Base-by-base conservation (phyloP, 768 basidiomycete genomes). In the Porphyrellus cyaneotinctus region DNA sequence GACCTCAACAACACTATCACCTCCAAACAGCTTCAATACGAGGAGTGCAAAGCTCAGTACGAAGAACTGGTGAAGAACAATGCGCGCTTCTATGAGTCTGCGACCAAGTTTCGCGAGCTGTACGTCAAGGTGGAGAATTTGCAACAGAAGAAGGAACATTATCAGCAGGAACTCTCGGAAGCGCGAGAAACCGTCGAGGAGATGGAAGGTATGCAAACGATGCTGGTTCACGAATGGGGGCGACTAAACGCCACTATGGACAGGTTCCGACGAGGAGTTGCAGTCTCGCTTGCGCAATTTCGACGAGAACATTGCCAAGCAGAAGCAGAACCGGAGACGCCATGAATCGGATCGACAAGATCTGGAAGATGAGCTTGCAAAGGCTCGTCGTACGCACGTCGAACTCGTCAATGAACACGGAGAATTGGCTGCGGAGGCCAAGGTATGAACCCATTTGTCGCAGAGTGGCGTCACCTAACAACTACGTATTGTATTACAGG, bases 21-120 rank as follows among this genome's bases (percentile, higher is more conserved):
- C 4, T 70, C 75, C 1, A 94, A 91, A 64, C 83, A 93, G 57
- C 73, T 82, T 5, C 80, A 88, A 49, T 83, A 85, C 44, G 89
- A 94, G 52, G 78, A 84, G 38, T 78, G 84, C 14, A 85, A 87
- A 62, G 76, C 74, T 14, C 69, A 81, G 54, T 84, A 87, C 57
- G 83, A 91, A 24, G 73, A 72, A 15, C 72, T 88, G 18, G 84
- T 83, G 36, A 75, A 78, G 53, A 77, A 81, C n/a, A 92, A 91
- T 62, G 74, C 78, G 48, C 84, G 80, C 52, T 94, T 94, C 67
- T 85, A 91, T 61, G 88, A 95, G 45, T 79, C 83, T 41, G 85
- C 90, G 4, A 84, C 83, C 20, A 87, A 87, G 64, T 97, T 97
- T 66, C 81, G 91, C 52, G 90, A 97, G 68, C 77, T 88, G 49